Conservation (phyloP, 768 basidiomycete genomes). For the Tulasnella sp. region DNA sequence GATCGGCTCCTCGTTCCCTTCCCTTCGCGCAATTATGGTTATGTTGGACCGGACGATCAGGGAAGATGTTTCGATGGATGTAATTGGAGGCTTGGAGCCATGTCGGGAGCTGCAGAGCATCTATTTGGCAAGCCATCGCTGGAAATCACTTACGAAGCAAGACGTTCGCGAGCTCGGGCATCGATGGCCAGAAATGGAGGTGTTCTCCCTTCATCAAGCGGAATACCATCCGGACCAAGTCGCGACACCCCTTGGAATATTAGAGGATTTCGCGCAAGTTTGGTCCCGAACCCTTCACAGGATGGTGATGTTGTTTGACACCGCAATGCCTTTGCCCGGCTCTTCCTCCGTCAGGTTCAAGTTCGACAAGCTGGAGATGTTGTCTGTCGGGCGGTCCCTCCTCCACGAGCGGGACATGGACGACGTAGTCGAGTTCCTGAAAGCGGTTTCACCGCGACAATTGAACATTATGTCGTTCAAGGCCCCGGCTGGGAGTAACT, state of each 20-base stretch:
- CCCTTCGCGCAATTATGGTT: neutral
- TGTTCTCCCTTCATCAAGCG: neutral
- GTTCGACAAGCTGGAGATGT: neutral
- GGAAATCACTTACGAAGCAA: neutral
- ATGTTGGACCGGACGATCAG: neutral
- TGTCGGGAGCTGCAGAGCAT: neutral
- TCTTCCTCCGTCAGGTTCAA: neutral
- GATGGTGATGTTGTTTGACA: neutral
- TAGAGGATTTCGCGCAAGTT: neutral
- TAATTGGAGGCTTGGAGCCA: neutral
- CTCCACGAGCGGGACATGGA: neutral
- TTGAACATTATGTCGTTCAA: too few species aligned
- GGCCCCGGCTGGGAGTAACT: too few species aligned
- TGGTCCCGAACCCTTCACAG: neutral
- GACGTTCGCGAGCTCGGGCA: neutral
- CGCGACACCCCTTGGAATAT: neutral
- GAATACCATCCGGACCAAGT: neutral
- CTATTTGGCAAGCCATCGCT: neutral
- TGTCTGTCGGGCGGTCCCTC: neutral
- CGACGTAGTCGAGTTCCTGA: neutral
- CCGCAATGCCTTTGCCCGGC: neutral
- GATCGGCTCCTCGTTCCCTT: neutral
- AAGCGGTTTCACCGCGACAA: neutral
- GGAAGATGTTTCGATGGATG: neutral
- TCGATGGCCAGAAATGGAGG: neutral